Conservation (phyloP, 352 stramenopile species). For the Stramenopiles sp. region DNA sequence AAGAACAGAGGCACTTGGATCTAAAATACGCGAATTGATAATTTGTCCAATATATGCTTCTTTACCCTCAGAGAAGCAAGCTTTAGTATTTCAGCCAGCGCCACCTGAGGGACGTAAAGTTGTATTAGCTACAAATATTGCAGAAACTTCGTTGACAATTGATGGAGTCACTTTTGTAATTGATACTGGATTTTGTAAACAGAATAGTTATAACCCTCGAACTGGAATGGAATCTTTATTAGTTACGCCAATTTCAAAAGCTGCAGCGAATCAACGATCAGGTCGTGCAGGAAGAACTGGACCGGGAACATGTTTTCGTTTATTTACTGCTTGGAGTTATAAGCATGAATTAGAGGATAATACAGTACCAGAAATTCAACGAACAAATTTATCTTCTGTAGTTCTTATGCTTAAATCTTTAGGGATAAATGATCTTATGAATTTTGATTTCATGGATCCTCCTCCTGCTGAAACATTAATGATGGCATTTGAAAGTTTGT, state of each 20-base stretch:
- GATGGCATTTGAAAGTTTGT: conserved; percentile 81
- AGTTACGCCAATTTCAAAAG: conserved; percentile 82
- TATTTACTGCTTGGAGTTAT: conserved; percentile 95
- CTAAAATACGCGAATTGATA: conserved; percentile 81
- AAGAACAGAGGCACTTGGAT: conserved; percentile 57
- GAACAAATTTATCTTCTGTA: conserved; percentile 83
- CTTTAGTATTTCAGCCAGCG: conserved; percentile 92
- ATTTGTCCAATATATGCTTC: conserved; percentile 96
- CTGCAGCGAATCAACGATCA: conserved; percentile 75
- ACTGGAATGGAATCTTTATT: conserved; percentile 94
- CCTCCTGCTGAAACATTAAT: conserved; percentile 91
- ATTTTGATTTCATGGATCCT: conserved; percentile 99
- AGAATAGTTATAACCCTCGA: conserved; percentile 91
- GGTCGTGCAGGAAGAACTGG: conserved; percentile 69
- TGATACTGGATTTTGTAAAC: conserved; percentile 96
- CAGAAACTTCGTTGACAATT: conserved; percentile 94
- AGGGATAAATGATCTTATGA: conserved; percentile 90
- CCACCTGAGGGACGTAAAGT: conserved; percentile 77
- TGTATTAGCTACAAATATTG: conserved; percentile 96
- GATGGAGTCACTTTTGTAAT: conserved; percentile 96
- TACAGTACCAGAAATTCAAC: conserved; percentile 80
- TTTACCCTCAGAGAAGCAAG: conserved; percentile 81
- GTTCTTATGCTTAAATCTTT: conserved; percentile 94
- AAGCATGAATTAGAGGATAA: conserved; percentile 92
- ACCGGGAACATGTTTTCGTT: conserved; percentile 88